Evolutionary conservation across 768 basidiomycete genomes (phyloP).

Genomic region (Rossbeevera mucosa): DNA sequence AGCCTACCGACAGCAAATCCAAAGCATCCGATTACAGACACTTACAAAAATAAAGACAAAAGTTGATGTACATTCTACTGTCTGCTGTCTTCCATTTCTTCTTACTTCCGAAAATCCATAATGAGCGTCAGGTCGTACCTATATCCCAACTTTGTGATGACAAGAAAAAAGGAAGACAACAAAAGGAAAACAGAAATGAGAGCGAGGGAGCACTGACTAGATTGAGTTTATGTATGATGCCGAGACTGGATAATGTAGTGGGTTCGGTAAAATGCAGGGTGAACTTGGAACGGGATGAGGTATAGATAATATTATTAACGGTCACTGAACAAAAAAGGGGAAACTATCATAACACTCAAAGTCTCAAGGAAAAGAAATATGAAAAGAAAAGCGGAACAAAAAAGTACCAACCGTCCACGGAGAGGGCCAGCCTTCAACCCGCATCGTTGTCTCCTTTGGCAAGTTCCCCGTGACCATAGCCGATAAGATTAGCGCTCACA

Average conservation of each 20-base stretch:
- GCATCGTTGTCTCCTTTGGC: conserved; percentile 10
- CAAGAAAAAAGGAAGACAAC: neutral
- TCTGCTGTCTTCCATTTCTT: conserved; percentile 8
- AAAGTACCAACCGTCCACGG: conserved; percentile 13
- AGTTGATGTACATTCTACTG: conserved; percentile 1
- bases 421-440: conserved; percentile 32
- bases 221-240: conserved; percentile 26
- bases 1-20: neutral
- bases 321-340: conserved; percentile 6
- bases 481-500: neutral
- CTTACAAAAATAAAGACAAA: neutral
- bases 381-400: neutral
- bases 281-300: conserved; percentile 6
- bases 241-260: conserved; percentile 25
- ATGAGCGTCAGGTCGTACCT: conserved; percentile 9
- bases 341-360: conserved; percentile 1
- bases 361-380: neutral
- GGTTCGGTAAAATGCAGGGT: conserved; percentile 19
- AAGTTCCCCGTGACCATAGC: conserved; percentile 15
- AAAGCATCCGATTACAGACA: too few species aligned
- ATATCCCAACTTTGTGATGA: conserved; percentile 16
- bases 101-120: conserved; percentile 8
- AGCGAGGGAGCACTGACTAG: conserved; percentile 16
- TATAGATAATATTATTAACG: conserved; percentile 13
- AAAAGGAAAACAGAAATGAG: neutral